These are phyloP conservation scores for Pleurotus salmoneostramineus DNA, from an alignment of 768 basidiomycete species.

Conservation along the genomic window DNA sequence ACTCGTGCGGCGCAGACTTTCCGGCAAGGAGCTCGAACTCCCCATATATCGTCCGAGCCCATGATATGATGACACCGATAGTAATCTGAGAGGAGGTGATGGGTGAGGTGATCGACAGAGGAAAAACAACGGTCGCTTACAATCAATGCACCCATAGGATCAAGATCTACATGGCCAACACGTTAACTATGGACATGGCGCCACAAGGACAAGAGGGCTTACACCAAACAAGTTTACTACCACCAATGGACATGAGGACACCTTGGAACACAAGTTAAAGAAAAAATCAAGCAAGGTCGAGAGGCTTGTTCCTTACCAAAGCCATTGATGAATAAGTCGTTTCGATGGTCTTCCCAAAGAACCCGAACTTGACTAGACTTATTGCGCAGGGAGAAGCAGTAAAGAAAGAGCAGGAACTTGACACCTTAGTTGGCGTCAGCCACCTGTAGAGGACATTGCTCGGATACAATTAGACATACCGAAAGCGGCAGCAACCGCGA, in stretches of 20 bases:
- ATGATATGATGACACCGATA: constrained; percentile 72
- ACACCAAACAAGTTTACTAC: constrained; percentile 81
- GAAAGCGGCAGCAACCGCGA: constrained; percentile 79
- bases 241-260: constrained; percentile 78
- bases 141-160: constrained; percentile 73
- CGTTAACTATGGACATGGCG: neutral
- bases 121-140: constrained; percentile 34
- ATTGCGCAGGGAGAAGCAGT: constrained; percentile 73
- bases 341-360: constrained; percentile 94
- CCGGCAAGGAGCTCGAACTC: constrained; percentile 89
- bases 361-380: constrained; percentile 88
- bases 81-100: constrained; percentile 51
- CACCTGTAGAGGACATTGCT: neutral
- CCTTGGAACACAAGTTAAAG: constrained; percentile 32
- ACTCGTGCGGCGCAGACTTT: constrained; percentile 89
- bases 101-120: neutral
- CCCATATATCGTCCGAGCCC: constrained; percentile 68
- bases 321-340: constrained; percentile 82
- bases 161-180: constrained; percentile 43
- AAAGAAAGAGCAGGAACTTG: constrained; percentile 83
- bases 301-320: constrained; percentile 43
- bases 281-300: neutral
- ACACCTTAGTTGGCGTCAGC: constrained; percentile 42
- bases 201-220: constrained; percentile 25
- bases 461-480: constrained; percentile 31